Conservation (phyloP, 169 alveolate species). For the Condylostoma magnum region DNA sequence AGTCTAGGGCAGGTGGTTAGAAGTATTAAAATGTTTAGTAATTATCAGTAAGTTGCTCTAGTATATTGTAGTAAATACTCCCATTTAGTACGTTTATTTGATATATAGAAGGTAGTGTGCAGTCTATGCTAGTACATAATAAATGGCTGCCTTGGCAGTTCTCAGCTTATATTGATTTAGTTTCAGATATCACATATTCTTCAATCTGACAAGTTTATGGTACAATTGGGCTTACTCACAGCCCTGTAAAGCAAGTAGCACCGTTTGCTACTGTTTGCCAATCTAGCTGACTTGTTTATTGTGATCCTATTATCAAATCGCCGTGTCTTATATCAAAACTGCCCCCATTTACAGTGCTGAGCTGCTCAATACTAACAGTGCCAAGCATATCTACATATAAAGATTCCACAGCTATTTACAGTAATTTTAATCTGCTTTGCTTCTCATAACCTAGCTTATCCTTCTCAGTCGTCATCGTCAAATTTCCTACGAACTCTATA, state of each 20-base stretch:
- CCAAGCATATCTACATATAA: neutral
- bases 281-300: neutral
- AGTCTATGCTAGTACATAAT: neutral
- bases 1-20: neutral
- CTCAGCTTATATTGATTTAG: neutral
- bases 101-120: neutral
- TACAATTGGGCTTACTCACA: neutral
- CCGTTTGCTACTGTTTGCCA: neutral
- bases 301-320: neutral
- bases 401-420: neutral
- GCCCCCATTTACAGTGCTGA: neutral
- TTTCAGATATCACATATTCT: neutral
- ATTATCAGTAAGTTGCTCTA: neutral
- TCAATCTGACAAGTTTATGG: neutral
- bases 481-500: neutral
- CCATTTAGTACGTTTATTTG: neutral
- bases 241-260: neutral
- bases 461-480: neutral
- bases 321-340: neutral
- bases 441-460: neutral
- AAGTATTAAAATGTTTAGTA: neutral
- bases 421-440: neutral
- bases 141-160: neutral
- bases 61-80: neutral
- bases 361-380: neutral